phyloP scores from a whole-genome alignment of 805 yeast genomes.

The Metschnikowia shivogae region DNA sequence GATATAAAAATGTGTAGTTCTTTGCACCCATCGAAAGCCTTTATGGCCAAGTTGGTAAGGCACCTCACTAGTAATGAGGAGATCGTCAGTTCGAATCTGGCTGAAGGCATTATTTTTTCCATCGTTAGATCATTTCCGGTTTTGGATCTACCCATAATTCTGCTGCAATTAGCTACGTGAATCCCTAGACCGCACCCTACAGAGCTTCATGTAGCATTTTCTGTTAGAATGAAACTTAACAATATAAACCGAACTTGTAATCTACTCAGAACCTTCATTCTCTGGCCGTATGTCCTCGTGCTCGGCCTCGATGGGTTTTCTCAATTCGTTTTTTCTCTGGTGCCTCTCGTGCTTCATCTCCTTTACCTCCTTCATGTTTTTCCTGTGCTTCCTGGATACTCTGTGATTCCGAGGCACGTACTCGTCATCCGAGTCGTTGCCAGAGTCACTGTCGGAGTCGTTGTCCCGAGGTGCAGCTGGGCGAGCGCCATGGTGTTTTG shows the following conservation, averaged over 20 bases:
- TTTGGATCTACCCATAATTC: too few species aligned
- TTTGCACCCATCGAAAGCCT: neutral
- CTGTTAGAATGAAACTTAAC: too few species aligned
- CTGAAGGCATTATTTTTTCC: too few species aligned
- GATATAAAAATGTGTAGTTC: too few species aligned
- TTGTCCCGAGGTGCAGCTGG: neutral
- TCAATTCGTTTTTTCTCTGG: too few species aligned
- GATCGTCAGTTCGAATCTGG: too few species aligned
- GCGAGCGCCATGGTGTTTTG: neutral
- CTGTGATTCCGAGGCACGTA: neutral
- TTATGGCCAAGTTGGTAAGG: slow-evolving; percentile 13
- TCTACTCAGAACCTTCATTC: neutral
- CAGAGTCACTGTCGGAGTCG: neutral
- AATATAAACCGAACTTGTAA: neutral
- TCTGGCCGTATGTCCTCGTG: too few species aligned
- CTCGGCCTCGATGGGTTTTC: too few species aligned
- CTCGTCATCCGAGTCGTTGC: neutral
- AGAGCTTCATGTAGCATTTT: too few species aligned
- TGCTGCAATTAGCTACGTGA: too few species aligned
- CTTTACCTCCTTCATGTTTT: neutral
- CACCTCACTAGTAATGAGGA: too few species aligned
- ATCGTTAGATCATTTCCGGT: too few species aligned
- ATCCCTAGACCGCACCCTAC: slow-evolving; percentile 6
- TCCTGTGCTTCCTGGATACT: neutral
- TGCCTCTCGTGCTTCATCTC: neutral